A percentile compares a stretch with the other conserved stretches of the same genome.
Evolutionary conservation across 805 yeast genomes (phyloP).

Genomic region (Alloascoidea hylecoeti): DNA sequence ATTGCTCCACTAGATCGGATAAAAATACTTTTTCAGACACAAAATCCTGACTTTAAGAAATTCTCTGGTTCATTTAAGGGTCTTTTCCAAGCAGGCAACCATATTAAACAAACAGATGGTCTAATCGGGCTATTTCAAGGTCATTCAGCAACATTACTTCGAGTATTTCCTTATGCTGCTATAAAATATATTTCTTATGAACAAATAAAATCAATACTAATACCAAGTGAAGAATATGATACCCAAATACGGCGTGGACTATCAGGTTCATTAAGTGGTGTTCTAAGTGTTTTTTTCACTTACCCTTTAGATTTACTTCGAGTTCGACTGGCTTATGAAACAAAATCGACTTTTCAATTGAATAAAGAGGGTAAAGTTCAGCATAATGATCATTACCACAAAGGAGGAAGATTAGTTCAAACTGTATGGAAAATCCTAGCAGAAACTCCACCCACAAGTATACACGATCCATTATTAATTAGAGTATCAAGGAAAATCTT

Average conservation of each 20-base stretch:
- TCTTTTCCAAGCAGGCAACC: constrained; percentile 52
- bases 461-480: not conserved
- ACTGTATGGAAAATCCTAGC: constrained; percentile 13
- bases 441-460: constrained; percentile 9
- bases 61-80: constrained; percentile 76
- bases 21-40: constrained; percentile 88
- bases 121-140: constrained; percentile 80
- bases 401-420: constrained; percentile 18
- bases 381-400: constrained; percentile 13
- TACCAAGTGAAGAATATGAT: constrained; percentile 63
- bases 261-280: constrained; percentile 87
- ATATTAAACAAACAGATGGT: constrained; percentile 62
- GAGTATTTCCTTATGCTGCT: constrained; percentile 96
- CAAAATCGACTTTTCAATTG: constrained; percentile 20
- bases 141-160: constrained; percentile 80
- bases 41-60: constrained; percentile 75
- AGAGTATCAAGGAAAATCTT: constrained; percentile 17
- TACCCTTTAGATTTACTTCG: constrained; percentile 87
- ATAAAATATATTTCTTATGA: constrained; percentile 94
- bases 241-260: constrained; percentile 67
- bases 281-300: constrained; percentile 74
- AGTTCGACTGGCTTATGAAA: constrained; percentile 85
- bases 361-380: too few species aligned
- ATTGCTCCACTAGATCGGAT: constrained; percentile 94
- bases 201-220: constrained; percentile 68